phyloP scores from a whole-genome alignment of 768 basidiomycete species.

The Hericium erinaceus region DNA sequence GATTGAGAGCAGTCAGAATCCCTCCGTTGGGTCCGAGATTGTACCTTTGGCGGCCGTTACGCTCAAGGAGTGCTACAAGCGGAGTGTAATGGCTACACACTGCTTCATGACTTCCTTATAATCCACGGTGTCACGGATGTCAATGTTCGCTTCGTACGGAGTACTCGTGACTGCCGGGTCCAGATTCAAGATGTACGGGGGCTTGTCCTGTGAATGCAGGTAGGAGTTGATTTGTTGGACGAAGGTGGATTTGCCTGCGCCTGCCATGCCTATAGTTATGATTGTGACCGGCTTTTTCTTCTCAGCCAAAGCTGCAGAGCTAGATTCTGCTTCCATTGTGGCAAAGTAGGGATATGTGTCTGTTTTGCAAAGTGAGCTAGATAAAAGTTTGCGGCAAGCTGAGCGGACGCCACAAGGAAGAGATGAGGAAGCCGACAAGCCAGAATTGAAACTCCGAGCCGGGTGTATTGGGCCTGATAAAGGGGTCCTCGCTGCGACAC shows the following conservation, averaged over 20 bases:
- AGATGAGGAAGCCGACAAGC: not conserved
- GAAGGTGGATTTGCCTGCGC: conserved; percentile 95
- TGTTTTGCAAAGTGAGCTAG: not conserved
- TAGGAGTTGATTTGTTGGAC: conserved; percentile 92
- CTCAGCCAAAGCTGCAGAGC: not conserved
- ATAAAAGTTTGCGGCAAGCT: not conserved
- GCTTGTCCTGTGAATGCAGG: conserved; percentile 60
- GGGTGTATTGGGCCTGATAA: not conserved
- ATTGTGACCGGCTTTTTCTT: conserved; percentile 69
- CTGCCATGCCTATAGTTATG: conserved; percentile 93
- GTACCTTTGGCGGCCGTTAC: conserved; percentile 47
- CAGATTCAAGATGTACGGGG: conserved; percentile 94
- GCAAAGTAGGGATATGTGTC: not conserved
- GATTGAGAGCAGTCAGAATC: conserved; percentile 90
- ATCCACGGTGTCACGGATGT: conserved; percentile 95
- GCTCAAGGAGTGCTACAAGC: conserved; percentile 5
- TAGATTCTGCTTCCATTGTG: not conserved
- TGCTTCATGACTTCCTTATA: conserved; percentile 99
- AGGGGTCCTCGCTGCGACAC: not conserved
- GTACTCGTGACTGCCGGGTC: conserved; percentile 91
- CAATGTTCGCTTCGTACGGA: conserved; percentile 94
- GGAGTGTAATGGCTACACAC: conserved; percentile 45
- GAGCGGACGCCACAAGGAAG: not conserved
- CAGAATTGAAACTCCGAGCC: not conserved
- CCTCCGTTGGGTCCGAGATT: conserved; percentile 98